Evolutionary conservation across 768 basidiomycete genomes (phyloP).

Genomic region (Panellus pusillus): DNA sequence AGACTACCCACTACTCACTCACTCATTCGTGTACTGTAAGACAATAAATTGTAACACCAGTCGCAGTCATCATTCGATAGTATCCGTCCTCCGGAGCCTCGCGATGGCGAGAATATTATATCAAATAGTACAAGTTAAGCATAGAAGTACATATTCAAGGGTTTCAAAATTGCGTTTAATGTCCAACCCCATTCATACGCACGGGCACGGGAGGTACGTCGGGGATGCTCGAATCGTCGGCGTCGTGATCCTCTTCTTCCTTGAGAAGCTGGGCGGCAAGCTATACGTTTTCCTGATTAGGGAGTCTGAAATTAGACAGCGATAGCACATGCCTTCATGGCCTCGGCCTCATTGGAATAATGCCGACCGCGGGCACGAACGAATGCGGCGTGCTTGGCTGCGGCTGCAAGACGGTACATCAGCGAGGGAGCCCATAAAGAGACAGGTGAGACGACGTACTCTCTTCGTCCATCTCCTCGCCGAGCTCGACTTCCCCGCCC

Average conservation of each 20-base stretch:
- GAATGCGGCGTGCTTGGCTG: slow-evolving; percentile 80
- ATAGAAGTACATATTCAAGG: background rate
- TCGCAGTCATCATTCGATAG: background rate
- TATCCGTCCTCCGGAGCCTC: no score
- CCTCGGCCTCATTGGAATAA: slow-evolving; percentile 89
- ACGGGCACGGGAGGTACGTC: slow-evolving; percentile 16
- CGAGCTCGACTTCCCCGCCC: slow-evolving; percentile 70
- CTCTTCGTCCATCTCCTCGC: slow-evolving; percentile 89
- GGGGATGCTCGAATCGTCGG: slow-evolving; percentile 20
- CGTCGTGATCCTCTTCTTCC: slow-evolving; percentile 56
- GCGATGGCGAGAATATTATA: no score
- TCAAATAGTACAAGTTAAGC: no score
- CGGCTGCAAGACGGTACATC: slow-evolving; percentile 46
- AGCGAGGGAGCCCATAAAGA: background rate
- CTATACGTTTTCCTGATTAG: slow-evolving; percentile 35
- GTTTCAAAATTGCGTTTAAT: background rate
- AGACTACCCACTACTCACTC: slow-evolving; percentile 4
- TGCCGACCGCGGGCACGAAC: slow-evolving; percentile 79
- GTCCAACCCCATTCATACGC: slow-evolving; percentile 9
- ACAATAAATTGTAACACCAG: slow-evolving; percentile 3
- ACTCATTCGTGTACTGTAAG: background rate
- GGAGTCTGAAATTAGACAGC: background rate
- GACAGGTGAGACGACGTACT: slow-evolving; percentile 43
- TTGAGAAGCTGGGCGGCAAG: slow-evolving; percentile 63
- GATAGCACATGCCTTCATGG: slow-evolving; percentile 71